Conservation (phyloP, 2,329 filamentous ascomycete species). For the Xylaria sp. region DNA sequence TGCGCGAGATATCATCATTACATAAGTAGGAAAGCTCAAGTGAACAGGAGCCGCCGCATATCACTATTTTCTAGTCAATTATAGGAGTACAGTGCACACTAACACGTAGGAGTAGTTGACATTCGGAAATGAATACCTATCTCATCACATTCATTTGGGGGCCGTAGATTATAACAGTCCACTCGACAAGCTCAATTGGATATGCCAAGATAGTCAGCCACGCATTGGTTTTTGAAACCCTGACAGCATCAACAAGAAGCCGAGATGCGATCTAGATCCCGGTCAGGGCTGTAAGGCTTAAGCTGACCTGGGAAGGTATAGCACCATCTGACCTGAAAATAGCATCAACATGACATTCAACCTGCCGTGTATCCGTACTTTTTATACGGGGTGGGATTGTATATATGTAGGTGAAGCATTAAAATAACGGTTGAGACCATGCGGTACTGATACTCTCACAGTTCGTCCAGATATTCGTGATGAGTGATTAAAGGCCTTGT, state of each 20-base stretch:
- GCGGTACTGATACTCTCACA: background rate
- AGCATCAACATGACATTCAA: background rate
- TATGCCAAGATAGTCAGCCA: constrained; percentile 19
- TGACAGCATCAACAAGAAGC: background rate
- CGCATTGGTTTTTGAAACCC: background rate
- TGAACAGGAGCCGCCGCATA: background rate
- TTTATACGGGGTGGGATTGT: background rate
- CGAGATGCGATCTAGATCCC: background rate
- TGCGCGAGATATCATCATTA: background rate
- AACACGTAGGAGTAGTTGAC: background rate
- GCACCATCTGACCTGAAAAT: background rate
- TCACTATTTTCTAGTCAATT: background rate
- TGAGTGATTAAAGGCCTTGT: background rate
- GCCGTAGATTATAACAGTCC: background rate
- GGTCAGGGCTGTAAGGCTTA: constrained; percentile 5
- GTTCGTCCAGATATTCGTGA: background rate
- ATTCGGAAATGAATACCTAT: constrained; percentile 13
- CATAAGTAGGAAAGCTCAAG: background rate
- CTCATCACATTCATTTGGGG: constrained; percentile 3
- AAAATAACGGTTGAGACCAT: background rate
- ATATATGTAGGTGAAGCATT: background rate
- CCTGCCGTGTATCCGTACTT: background rate
- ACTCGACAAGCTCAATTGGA: background rate
- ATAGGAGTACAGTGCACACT: background rate
- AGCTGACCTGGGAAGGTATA: constrained; percentile 14